A percentile compares a stretch with the other conserved stretches of the same genome.
phyloP scores from a whole-genome alignment of 129 eudicot species.

The Ambrosia artemisiifolia region DNA sequence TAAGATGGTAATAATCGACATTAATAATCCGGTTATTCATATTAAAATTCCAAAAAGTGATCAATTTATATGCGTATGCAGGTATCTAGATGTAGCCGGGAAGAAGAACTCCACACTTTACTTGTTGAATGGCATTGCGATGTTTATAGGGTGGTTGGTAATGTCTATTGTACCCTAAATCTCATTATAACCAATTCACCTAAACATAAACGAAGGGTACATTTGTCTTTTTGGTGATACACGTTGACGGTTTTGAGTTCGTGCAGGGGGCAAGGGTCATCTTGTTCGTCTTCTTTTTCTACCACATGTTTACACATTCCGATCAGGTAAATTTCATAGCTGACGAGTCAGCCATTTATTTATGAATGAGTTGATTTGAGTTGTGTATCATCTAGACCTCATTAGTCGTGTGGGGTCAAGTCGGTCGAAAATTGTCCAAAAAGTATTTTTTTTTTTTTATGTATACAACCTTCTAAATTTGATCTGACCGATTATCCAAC shows the following conservation, averaged over 20 bases:
- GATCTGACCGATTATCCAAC: neutral
- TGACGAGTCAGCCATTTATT: neutral
- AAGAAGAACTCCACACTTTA: conserved; percentile 65
- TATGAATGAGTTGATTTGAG: neutral
- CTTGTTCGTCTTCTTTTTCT: conserved; percentile 59
- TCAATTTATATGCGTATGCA: conserved; percentile 27
- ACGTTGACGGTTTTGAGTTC: neutral
- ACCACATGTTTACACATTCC: conserved; percentile 69
- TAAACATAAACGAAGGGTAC: neutral
- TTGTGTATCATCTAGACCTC: neutral
- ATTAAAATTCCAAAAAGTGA: neutral
- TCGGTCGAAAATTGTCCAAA: neutral
- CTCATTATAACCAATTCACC: neutral
- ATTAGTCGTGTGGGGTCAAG: neutral
- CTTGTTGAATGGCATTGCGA: conserved; percentile 63
- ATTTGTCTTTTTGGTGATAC: conserved; percentile 5
- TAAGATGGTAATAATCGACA: conserved; percentile 61
- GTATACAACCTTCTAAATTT: neutral
- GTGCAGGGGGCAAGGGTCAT: conserved; percentile 72
- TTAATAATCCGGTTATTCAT: conserved; percentile 3
- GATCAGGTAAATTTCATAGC: conserved; percentile 50
- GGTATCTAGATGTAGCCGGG: conserved; percentile 76
- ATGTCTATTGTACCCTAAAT: conserved; percentile 23
- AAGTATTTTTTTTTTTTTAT: conserved; percentile 7
- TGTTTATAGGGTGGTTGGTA: conserved; percentile 93